Evolutionary conservation across 2,329 filamentous ascomycete genomes (phyloP).

Genomic region (Neurospora sp.): DNA sequence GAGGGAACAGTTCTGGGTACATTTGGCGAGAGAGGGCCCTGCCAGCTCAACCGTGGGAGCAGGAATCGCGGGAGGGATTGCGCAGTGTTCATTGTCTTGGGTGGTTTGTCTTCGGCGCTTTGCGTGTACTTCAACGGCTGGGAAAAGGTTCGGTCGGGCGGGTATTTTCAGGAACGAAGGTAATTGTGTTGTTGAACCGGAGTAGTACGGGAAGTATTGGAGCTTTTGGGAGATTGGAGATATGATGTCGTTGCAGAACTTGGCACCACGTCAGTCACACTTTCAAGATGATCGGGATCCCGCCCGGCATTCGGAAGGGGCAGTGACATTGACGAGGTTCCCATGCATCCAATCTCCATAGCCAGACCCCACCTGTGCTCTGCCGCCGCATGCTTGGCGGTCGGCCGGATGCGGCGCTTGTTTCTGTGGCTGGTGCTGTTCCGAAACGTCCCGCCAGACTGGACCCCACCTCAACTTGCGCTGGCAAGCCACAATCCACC

Average conservation of each 20-base stretch:
- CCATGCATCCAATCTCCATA: background rate
- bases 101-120: background rate
- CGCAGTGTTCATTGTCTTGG: conserved; percentile 23
- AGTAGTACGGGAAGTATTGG: background rate
- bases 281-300: background rate
- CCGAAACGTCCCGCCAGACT: background rate
- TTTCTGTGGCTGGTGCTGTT: background rate
- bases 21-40: conserved; percentile 21
- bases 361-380: background rate
- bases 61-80: conserved; percentile 43
- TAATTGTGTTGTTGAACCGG: background rate
- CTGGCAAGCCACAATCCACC: background rate
- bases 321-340: background rate
- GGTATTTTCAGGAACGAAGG: background rate
- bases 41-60: conserved; percentile 47
- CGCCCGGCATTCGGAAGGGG: background rate
- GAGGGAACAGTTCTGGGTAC: conserved; percentile 6
- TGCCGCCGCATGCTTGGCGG: background rate
- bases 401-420: background rate
- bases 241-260: background rate
- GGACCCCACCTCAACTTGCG: background rate
- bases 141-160: background rate
- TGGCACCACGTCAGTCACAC: background rate
- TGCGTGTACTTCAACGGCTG: background rate
- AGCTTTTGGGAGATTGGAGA: background rate